phyloP scores from a whole-genome alignment of 1,284 basidiomycete genomes.

The Ustilago esculenta region DNA sequence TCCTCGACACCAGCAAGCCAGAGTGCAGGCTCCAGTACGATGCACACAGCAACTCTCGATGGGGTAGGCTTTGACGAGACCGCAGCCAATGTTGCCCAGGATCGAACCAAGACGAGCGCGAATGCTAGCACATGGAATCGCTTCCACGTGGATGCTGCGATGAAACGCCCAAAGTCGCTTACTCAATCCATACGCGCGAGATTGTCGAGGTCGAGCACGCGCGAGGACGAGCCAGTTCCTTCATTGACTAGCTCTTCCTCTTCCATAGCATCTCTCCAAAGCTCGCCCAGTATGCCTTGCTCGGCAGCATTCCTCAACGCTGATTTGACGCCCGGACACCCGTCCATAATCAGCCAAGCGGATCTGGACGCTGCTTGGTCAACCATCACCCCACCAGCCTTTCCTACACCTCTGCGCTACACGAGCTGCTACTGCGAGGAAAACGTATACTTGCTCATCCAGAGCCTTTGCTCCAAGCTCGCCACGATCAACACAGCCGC shows the following conservation, averaged over 20 bases:
- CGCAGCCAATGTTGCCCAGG: too few relatives aligned
- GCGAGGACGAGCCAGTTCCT: not conserved
- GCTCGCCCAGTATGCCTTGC: too few relatives aligned
- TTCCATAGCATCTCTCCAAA: not conserved
- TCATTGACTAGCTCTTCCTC: not conserved
- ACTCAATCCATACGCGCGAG: not conserved
- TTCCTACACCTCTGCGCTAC: constrained; percentile 12
- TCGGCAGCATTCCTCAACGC: too few relatives aligned
- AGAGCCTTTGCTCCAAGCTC: constrained; percentile 6
- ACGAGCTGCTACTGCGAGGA: constrained; percentile 57
- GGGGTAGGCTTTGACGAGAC: too few relatives aligned
- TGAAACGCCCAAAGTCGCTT: constrained; percentile 9
- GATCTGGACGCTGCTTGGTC: constrained; percentile 11
- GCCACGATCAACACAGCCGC: constrained; percentile 2
- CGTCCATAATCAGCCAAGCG: not conserved
- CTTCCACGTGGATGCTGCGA: too few relatives aligned
- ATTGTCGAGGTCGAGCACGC: not conserved
- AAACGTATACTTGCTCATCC: constrained; percentile 45
- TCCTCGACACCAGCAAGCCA: too few relatives aligned
- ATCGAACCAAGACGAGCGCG: too few relatives aligned
- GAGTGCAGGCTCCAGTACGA: not conserved
- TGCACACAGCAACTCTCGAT: too few relatives aligned
- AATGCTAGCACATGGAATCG: too few relatives aligned
- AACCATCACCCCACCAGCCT: constrained; percentile 14
- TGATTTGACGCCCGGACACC: too few relatives aligned